phyloP scores from a whole-genome alignment of 805 yeast species.

The Sugiyamaella lignohabitans region DNA sequence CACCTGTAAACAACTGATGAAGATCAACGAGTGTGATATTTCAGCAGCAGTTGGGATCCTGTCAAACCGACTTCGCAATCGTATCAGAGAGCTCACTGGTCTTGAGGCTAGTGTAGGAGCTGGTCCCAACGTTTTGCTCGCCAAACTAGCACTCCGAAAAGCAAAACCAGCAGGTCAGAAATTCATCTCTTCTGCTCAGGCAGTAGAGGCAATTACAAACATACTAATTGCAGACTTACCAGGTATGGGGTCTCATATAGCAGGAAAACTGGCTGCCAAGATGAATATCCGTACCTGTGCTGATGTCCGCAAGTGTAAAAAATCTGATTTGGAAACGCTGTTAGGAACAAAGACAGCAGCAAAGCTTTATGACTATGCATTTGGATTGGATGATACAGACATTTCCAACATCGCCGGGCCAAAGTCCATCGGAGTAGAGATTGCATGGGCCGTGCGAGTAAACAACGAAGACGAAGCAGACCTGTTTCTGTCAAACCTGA shows the following conservation, averaged over 20 bases:
- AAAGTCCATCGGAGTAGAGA: constrained; percentile 79
- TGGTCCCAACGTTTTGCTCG: constrained; percentile 66
- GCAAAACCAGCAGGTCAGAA: constrained; percentile 78
- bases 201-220: constrained; percentile 33
- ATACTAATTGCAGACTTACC: constrained; percentile 38
- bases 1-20: neutral
- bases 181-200: constrained; percentile 32
- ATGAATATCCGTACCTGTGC: constrained; percentile 34
- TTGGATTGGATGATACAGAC: constrained; percentile 62
- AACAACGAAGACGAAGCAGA: constrained; percentile 55
- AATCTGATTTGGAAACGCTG: constrained; percentile 35
- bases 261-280: constrained; percentile 39
- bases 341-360: constrained; percentile 69
- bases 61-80: constrained; percentile 34
- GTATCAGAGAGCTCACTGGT: constrained; percentile 40
- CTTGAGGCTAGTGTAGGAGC: constrained; percentile 78
- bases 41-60: constrained; percentile 10
- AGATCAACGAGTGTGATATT: constrained; percentile 10
- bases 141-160: constrained; percentile 61
- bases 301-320: constrained; percentile 31
- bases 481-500: constrained; percentile 49
- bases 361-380: constrained; percentile 51
- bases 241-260: constrained; percentile 38
- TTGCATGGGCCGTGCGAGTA: constrained; percentile 86
- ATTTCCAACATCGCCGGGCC: constrained; percentile 41